Conservation (phyloP, 129 eudicot species). For the Arctium minus region DNA sequence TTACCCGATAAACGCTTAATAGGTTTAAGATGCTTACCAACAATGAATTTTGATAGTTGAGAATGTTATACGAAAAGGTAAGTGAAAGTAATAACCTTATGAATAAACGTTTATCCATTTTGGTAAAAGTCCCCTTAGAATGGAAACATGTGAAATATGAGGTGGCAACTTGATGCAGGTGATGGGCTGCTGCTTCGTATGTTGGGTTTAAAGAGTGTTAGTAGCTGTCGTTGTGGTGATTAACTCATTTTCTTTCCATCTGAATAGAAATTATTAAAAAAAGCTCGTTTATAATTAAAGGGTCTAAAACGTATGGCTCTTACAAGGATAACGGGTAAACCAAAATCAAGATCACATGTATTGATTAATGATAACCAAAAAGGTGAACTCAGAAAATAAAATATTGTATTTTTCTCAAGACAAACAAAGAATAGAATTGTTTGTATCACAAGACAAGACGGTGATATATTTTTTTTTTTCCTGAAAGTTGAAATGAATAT, state of each 20-base stretch:
- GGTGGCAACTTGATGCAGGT: constrained; percentile 16
- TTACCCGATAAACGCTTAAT: too few species aligned
- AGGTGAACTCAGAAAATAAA: not conserved
- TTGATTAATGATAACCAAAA: not conserved
- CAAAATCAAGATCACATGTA: not conserved
- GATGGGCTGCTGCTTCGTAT: not conserved
- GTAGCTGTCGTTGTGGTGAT: not conserved
- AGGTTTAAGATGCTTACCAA: too few species aligned
- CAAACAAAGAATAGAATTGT: not conserved
- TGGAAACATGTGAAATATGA: not conserved
- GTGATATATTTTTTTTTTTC: constrained; percentile 1
- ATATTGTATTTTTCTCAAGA: not conserved
- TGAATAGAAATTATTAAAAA: too few species aligned
- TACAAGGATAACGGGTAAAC: not conserved
- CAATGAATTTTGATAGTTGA: too few species aligned
- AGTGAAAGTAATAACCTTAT: too few species aligned
- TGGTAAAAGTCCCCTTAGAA: not conserved
- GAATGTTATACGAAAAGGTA: too few species aligned
- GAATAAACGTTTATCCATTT: too few species aligned
- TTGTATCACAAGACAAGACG: not conserved
- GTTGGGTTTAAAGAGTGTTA: constrained; percentile 4
- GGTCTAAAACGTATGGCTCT: too few species aligned
- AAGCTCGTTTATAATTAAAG: too few species aligned
- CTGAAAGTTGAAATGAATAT: constrained; percentile 4
- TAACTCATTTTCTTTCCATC: not conserved